Base-by-base conservation (phyloP, 352 stramenopile genomes). In the Globisporangium spinosum region DNA sequence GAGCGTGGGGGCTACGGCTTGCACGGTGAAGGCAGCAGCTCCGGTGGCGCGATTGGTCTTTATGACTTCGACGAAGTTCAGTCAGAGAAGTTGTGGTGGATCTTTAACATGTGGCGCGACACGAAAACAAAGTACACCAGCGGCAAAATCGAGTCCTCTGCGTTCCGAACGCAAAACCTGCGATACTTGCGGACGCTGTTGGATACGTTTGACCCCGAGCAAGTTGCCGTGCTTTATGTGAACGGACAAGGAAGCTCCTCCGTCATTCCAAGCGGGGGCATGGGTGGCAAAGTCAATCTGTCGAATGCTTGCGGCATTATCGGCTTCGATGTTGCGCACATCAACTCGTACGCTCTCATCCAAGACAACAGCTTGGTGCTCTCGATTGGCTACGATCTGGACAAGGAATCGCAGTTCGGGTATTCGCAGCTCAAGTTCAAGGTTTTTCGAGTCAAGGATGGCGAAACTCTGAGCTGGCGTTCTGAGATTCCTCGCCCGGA, bases 11-110 rank as follows among this genome's bases (percentile, higher is more conserved):
- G 51, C 17, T 59, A 75, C 61, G 74, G 68, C n/a, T 68, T 67
- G 1, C 72, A 70, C 13, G 77, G 82, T 45, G 80, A 88, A 75
- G 74, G 71, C 12, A 86, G 77, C 47, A 87, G 77, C 40, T 82
- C 77, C 1, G 85, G 80, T 38, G 76, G 75, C 38, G 79, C 75
- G 2, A 85, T 91, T 32, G 83, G 85, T 15, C 64, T 89, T 20
- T 93, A 87, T 65, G 86, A 92, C 69, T 93, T 91, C 57, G 84
- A 94, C 34, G 84, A 92, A 67, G 79, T 87, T n/a, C 86, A 93
- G 67, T 91, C 83, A 1, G 86, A 91, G 69, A 83, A 80, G 43
- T 67, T 94, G 20, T 93, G 86, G 83, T 93, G 83, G 82, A 89
- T 94, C 17, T 94, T 94, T 47, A 93, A 92, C 40, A 35, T 79